Conservation (phyloP, 2,329 filamentous ascomycete genomes). For the Ophiosphaerella narmari region DNA sequence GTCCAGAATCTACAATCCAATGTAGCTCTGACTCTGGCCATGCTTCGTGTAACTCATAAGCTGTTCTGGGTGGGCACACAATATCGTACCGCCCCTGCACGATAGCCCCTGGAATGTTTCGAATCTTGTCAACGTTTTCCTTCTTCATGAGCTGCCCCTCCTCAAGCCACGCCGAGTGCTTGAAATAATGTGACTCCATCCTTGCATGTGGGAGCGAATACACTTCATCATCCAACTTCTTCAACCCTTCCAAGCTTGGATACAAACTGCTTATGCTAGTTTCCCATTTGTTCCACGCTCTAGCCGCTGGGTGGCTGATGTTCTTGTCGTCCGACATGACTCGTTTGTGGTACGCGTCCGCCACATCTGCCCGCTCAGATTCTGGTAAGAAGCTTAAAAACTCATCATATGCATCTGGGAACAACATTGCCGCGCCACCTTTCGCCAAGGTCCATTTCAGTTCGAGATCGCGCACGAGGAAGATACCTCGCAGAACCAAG, state of each 20-base stretch:
- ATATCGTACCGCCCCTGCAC: conserved; percentile 55
- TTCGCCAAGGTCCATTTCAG: conserved; percentile 43
- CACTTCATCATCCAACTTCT: conserved; percentile 36
- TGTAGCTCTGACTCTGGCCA: conserved; percentile 42
- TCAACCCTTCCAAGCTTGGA: conserved; percentile 18
- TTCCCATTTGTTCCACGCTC: conserved; percentile 46
- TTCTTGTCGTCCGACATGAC: conserved; percentile 42
- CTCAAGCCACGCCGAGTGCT: conserved; percentile 48
- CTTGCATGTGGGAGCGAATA: conserved; percentile 46
- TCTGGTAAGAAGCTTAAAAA: conserved; percentile 45
- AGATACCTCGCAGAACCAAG: conserved; percentile 52
- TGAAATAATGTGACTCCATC: conserved; percentile 52
- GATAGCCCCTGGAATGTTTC: conserved; percentile 46
- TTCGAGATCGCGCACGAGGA: conserved; percentile 45
- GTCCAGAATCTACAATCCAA: conserved; percentile 42
- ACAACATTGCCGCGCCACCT: conserved; percentile 39
- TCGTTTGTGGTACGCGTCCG: conserved; percentile 48
- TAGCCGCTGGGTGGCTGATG: conserved; percentile 38
- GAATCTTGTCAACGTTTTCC: conserved; percentile 43
- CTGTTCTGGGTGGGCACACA: conserved; percentile 51
- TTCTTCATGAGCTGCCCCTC: conserved; percentile 48
- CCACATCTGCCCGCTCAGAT: conserved; percentile 45
- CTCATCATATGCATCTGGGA: conserved; percentile 48
- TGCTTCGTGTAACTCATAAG: conserved; percentile 51
- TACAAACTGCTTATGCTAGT: conserved; percentile 37